phyloP scores from a whole-genome alignment of 2,329 filamentous ascomycete genomes.

The Fusarium drepaniforme region DNA sequence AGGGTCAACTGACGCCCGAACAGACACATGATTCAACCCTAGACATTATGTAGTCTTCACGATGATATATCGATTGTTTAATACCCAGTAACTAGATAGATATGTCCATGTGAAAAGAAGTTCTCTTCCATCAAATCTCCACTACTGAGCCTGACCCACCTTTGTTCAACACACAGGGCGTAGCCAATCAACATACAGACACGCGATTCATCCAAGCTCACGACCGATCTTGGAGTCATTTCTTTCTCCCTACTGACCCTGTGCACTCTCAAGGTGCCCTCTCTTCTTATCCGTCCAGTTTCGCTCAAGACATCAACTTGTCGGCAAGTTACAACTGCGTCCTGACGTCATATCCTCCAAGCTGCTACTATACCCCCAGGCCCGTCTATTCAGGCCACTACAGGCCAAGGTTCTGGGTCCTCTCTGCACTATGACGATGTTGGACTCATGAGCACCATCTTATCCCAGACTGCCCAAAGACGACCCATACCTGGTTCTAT shows the following conservation, averaged over 20 bases:
- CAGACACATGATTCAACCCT: not conserved
- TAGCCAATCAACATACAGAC: not conserved
- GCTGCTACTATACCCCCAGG: not conserved
- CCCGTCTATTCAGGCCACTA: not conserved
- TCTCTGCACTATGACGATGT: not conserved
- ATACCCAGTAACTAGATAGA: not conserved
- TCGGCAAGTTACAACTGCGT: not conserved
- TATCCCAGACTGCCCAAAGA: not conserved
- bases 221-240: not conserved
- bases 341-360: not conserved
- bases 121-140: not conserved
- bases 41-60: not conserved
- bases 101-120: not conserved
- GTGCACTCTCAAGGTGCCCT: not conserved
- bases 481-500: not conserved
- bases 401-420: not conserved
- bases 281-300: not conserved
- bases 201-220: not conserved
- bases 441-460: not conserved
- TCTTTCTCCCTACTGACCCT: not conserved
- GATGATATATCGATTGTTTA: rapidly evolving
- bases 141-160: not conserved
- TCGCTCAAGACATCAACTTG: not conserved
- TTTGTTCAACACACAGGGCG: not conserved
- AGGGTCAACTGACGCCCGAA: not conserved